Evolutionary conservation across 1,284 basidiomycete species (phyloP).

Genomic region (Ustilago xerochloae): DNA sequence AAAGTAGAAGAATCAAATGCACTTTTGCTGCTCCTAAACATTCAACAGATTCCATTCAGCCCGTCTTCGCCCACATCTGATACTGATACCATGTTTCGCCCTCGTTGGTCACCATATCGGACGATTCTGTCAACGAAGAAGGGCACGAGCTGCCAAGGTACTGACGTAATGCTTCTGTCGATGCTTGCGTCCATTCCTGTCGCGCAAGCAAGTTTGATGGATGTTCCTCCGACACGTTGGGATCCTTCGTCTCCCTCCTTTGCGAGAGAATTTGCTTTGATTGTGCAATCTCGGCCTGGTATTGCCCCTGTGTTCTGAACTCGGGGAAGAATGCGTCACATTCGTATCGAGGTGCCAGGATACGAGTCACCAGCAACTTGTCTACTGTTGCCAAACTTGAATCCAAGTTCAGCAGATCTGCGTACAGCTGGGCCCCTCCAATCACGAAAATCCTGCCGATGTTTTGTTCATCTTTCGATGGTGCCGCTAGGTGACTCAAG

Average conservation of each 20-base stretch:
- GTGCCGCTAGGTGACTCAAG: slow-evolving; percentile 4
- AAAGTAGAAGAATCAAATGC: neutral
- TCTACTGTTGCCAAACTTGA: slow-evolving; percentile 27
- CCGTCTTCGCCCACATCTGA: slow-evolving; percentile 40
- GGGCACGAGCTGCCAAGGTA: slow-evolving; percentile 33
- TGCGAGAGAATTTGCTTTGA: neutral
- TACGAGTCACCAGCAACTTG: slow-evolving; percentile 79
- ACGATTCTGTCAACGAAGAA: slow-evolving; percentile 3
- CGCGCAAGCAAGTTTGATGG: slow-evolving; percentile 2
- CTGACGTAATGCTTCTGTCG: slow-evolving; percentile 10
- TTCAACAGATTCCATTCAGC: neutral
- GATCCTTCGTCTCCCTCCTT: neutral
- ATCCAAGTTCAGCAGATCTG: slow-evolving; percentile 69
- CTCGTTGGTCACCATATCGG: slow-evolving; percentile 31
- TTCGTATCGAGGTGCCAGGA: slow-evolving; percentile 79
- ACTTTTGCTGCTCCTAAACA: neutral
- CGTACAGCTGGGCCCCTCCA: slow-evolving; percentile 88
- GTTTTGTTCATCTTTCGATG: neutral
- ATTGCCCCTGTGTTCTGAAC: slow-evolving; percentile 70
- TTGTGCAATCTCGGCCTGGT: slow-evolving; percentile 18
- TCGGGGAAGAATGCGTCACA: slow-evolving; percentile 90
- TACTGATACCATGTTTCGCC: slow-evolving; percentile 40
- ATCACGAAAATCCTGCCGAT: slow-evolving; percentile 78
- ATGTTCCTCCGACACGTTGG: neutral
- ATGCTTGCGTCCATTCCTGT: slow-evolving; percentile 29